Evolutionary conservation across 2,329 filamentous ascomycete species (phyloP).

Genomic region (Fusarium nisikadoi): DNA sequence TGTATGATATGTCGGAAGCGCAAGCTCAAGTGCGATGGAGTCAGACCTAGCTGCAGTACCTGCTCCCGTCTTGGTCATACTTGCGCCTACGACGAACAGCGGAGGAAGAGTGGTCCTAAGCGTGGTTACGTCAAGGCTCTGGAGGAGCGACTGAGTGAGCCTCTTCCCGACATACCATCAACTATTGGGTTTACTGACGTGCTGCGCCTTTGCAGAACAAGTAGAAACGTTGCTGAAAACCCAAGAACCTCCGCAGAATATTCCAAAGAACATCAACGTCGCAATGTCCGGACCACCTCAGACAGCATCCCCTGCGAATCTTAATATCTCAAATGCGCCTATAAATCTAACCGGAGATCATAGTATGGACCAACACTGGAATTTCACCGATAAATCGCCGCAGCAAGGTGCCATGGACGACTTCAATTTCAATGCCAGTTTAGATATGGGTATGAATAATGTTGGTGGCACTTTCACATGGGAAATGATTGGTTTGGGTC

Average conservation of each 20-base stretch:
- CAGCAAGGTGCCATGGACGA: constrained; percentile 63
- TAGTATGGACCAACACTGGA: constrained; percentile 64
- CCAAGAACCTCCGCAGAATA: constrained; percentile 65
- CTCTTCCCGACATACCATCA: not conserved
- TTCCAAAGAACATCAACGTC: constrained; percentile 47
- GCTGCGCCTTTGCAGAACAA: constrained; percentile 71
- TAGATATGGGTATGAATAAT: constrained; percentile 61
- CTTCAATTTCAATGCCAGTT: constrained; percentile 64
- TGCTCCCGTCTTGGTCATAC: constrained; percentile 87
- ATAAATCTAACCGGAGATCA: constrained; percentile 59
- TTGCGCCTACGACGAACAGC: constrained; percentile 90
- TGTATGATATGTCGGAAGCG: constrained; percentile 94
- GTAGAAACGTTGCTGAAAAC: constrained; percentile 91
- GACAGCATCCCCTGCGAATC: constrained; percentile 44
- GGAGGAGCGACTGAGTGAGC: constrained; percentile 89
- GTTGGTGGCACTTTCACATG: constrained; percentile 74
- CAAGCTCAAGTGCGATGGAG: constrained; percentile 90
- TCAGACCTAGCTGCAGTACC: constrained; percentile 86
- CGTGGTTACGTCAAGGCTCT: constrained; percentile 93
- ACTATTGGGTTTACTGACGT: constrained; percentile 33
- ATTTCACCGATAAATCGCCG: constrained; percentile 65
- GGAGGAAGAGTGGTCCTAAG: constrained; percentile 94
- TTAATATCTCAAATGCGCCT: constrained; percentile 55
- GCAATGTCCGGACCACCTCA: constrained; percentile 45
- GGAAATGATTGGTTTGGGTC: constrained; percentile 75